Evolutionary conservation across 176 grass and related monocot genomes (phyloP).

Genomic region (Alloteropsis semialata): DNA sequence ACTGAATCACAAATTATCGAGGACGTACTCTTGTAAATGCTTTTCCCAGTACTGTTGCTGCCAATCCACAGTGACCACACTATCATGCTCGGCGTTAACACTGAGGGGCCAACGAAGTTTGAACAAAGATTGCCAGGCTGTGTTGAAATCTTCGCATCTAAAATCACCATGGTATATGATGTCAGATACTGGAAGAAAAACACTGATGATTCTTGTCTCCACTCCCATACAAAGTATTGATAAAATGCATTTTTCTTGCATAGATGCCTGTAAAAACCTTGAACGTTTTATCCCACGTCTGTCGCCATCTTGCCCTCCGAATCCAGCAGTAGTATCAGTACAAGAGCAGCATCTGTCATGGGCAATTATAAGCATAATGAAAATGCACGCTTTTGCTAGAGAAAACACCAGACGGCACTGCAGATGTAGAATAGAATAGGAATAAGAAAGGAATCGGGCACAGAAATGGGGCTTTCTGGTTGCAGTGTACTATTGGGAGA

Average conservation of each 20-base stretch:
- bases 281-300: slow-evolving; percentile 42
- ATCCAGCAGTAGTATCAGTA: neutral
- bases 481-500: neutral
- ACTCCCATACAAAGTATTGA: neutral
- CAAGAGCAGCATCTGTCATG: slow-evolving; percentile 18
- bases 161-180: neutral
- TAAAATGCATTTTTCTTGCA: neutral
- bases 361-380: neutral
- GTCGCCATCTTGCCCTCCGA: neutral
- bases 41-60: slow-evolving; percentile 63
- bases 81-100: neutral
- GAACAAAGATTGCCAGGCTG: slow-evolving; percentile 49
- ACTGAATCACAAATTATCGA: neutral
- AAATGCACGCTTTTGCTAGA: neutral
- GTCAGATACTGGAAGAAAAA: neutral
- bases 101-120: slow-evolving; percentile 35
- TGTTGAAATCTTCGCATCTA: slow-evolving; percentile 59
- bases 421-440: neutral
- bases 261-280: slow-evolving; percentile 40
- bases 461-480: neutral
- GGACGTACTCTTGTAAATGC: slow-evolving; percentile 54
- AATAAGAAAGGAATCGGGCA: neutral
- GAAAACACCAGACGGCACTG: neutral
- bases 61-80: slow-evolving; percentile 36
- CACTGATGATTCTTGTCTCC: neutral